These are phyloP conservation scores for Hansenula lynferdii DNA, from an alignment of 1,139 yeast genomes.

Conservation along the genomic window DNA sequence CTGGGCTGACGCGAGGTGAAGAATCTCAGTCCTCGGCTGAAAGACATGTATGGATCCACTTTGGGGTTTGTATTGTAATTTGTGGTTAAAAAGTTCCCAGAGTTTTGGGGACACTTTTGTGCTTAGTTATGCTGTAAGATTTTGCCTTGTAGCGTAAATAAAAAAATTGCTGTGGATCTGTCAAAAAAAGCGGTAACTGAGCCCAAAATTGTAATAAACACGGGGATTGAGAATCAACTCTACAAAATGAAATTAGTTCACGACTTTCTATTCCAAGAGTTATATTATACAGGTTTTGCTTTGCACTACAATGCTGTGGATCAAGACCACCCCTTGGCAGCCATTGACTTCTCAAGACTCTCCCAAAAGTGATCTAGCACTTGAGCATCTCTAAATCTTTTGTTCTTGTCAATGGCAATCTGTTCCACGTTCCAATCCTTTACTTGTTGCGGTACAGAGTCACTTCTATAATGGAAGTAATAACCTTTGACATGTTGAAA, in stretches of 20 bases:
- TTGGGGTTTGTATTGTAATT: no score
- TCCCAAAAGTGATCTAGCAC: slow-evolving; percentile 85
- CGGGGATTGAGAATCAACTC: no score
- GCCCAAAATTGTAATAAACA: no score
- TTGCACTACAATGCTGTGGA: no score
- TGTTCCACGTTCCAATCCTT: slow-evolving; percentile 86
- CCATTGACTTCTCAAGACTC: slow-evolving; percentile 56
- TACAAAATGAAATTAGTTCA: no score
- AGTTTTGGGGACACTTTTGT: no score
- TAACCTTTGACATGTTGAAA: slow-evolving; percentile 87
- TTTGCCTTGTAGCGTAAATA: no score
- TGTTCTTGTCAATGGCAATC: slow-evolving; percentile 72
- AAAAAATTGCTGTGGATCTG: background rate
- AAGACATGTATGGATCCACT: no score
- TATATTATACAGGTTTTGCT: background rate
- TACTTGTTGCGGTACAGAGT: slow-evolving; percentile 69
- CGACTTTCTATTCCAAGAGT: background rate
- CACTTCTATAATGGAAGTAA: slow-evolving; percentile 72
- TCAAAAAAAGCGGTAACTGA: background rate
- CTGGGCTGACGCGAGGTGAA: no score
- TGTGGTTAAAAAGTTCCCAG: no score
- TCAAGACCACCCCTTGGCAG: slow-evolving; percentile 33
- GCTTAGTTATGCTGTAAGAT: no score
- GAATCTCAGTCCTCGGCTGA: no score
- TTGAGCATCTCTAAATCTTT: slow-evolving; percentile 86